Evolutionary conservation across 495 filamentous ascomycete genomes (phyloP), one percentile per base, ranked within the genome.

Genomic region (Aspergillus egyptiacus): DNA sequence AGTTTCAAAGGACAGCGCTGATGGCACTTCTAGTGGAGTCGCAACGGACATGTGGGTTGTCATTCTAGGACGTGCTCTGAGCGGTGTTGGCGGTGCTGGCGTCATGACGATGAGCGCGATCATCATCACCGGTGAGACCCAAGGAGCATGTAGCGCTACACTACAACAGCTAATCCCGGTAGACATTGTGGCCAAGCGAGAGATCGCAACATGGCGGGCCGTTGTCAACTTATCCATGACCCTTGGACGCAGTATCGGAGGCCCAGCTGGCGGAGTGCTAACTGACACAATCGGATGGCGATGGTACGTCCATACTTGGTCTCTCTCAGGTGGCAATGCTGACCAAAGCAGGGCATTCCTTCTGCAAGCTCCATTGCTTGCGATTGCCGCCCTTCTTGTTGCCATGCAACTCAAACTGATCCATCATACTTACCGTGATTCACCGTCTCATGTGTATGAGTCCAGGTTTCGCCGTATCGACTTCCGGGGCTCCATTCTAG

Each of bases 241-340:
- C 0, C 67, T 78, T 2, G 83, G 83, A 7, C 73, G 84, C n/a
- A 79, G 75, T 46, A 46, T 82, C 10, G 83, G 84, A 4, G 83
- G 83, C 0, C 82, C 82, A 1, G 27, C 83, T 0, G 84, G 84
- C 1, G 84, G 84, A 0, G 79, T 70, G 53, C 60, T 87, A 9
- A 78, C 81, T 8, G 81, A 87, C 50, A 74, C 75, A 1, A 71
- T 85, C 20, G 81, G 82, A 41, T 86, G 83, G 83, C 67, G 83
- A 59, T 85, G 81, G 82, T 80, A 44, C 10, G 44, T 35, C 11
- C 28, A 7, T 2, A 6, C 15, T n/a, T n/a, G n/a, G n/a, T 22
- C 9, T 17, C 10, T 23, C 18, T n/a, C 19, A 23, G 17, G 2
- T 20, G 2, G 18, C 2, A 0, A 20, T 32, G 17, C 18, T 41